Conservation (phyloP, 78 protist species). For the Bigelowiella natans region DNA sequence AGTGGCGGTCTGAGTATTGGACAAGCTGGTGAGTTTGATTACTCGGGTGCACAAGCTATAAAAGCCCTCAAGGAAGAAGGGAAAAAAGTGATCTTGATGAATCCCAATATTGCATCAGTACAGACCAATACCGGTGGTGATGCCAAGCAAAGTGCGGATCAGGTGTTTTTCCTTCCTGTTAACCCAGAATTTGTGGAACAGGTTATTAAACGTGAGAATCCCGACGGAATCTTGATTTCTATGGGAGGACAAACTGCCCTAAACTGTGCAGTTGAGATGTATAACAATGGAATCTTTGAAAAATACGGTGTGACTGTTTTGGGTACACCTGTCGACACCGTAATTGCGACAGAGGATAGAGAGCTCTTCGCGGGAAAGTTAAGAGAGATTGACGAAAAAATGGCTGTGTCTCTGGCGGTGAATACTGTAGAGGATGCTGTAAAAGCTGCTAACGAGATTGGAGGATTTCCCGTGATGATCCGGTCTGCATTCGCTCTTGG, state of each 20-base stretch:
- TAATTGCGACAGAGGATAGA: slow-evolving; percentile 86
- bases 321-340: slow-evolving; percentile 36
- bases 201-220: slow-evolving; percentile 55
- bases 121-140: not conserved
- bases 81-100: slow-evolving; percentile 74
- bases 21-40: slow-evolving; percentile 99
- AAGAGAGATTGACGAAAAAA: not conserved
- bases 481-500: slow-evolving; percentile 92
- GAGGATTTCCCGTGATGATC: slow-evolving; percentile 53
- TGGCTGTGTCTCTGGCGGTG: not conserved
- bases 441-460: slow-evolving; percentile 50
- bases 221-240: slow-evolving; percentile 84
- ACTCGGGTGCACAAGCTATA: slow-evolving; percentile 74
- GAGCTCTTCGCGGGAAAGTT: slow-evolving; percentile 69
- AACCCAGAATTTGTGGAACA: slow-evolving; percentile 64
- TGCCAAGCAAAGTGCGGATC: not conserved
- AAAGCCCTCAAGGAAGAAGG: slow-evolving; percentile 91
- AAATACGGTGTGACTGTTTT: slow-evolving; percentile 45
- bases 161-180: slow-evolving; percentile 85
- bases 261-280: slow-evolving; percentile 80
- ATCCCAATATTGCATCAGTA: slow-evolving; percentile 72
- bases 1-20: slow-evolving; percentile 92
- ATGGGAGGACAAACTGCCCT: slow-evolving; percentile 96
- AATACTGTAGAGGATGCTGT: slow-evolving; percentile 44
- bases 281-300: slow-evolving; percentile 31